These are phyloP conservation scores for Bisporella sp. DNA, from an alignment of 2,329 filamentous ascomycete species.

Conservation along the genomic window DNA sequence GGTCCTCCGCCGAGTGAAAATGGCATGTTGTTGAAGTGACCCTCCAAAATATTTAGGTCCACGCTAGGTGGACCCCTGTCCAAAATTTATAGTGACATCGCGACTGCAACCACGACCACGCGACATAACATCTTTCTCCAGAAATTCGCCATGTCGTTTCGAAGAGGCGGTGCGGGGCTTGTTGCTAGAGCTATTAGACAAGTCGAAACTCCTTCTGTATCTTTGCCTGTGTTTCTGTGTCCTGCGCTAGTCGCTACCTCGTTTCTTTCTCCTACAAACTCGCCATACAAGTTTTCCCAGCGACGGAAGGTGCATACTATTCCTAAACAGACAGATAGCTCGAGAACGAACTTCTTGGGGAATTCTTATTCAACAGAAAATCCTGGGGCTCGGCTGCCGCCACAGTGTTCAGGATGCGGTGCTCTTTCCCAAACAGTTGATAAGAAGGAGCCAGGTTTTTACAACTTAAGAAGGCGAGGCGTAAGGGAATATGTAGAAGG, in stretches of 20 bases:
- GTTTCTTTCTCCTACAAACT: neutral
- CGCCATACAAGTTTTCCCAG: neutral
- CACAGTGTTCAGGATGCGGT: conserved; percentile 58
- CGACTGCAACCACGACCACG: neutral
- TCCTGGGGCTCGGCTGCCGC: conserved; percentile 35
- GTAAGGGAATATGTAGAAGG: conserved; percentile 41
- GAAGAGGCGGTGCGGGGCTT: conserved; percentile 8
- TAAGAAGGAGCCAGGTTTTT: conserved; percentile 49
- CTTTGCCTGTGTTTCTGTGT: conserved; percentile 42
- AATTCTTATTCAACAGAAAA: neutral
- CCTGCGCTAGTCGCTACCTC: conserved; percentile 25
- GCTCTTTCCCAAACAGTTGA: conserved; percentile 52
- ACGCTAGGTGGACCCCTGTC: conserved; percentile 19
- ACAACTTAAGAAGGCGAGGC: conserved; percentile 42
- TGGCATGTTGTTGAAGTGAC: neutral
- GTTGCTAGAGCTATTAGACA: conserved; percentile 11
- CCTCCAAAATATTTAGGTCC: conserved; percentile 21
- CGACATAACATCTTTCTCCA: neutral
- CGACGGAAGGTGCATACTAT: neutral
- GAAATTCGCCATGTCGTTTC: conserved; percentile 10
- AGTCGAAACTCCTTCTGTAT: conserved; percentile 16
- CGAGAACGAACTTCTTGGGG: neutral
- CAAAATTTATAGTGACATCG: neutral
- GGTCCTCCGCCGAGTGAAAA: neutral
- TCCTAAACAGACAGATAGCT: neutral